Percentiles rank a stretch among this genome's conserved stretches.
phyloP scores from a whole-genome alignment of 805 yeast species.

The Allodekkera sacchari region DNA sequence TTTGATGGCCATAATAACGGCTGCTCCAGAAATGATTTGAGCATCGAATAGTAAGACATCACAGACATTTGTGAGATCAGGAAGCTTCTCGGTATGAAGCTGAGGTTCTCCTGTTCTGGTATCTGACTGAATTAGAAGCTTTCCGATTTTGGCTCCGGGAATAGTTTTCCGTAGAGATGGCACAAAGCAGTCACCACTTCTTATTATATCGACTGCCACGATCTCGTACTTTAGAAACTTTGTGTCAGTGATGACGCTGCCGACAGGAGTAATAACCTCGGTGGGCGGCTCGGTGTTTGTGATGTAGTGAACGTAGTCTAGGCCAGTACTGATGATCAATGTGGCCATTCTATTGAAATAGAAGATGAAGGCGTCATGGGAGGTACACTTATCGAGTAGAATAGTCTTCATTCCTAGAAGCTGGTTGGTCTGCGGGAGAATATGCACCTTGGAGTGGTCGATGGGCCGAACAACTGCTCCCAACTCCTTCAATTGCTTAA shows the following conservation, averaged over 20 bases:
- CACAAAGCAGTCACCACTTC: constrained; percentile 93
- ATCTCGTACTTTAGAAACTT: constrained; percentile 35
- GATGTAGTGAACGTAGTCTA: constrained; percentile 45
- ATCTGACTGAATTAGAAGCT: constrained; percentile 81
- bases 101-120: constrained; percentile 90
- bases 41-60: constrained; percentile 73
- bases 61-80: constrained; percentile 28
- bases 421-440: constrained; percentile 53
- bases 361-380: constrained; percentile 74
- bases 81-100: constrained; percentile 73
- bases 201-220: constrained; percentile 68
- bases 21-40: constrained; percentile 87
- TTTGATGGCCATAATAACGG: constrained; percentile 89
- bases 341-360: constrained; percentile 79
- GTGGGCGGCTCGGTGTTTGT: constrained; percentile 22
- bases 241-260: constrained; percentile 19
- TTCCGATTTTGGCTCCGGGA: constrained; percentile 76
- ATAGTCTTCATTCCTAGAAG: constrained; percentile 64
- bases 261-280: constrained; percentile 34
- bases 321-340: constrained; percentile 57
- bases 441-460: constrained; percentile 25
- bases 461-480: constrained; percentile 33
- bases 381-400: constrained; percentile 45
- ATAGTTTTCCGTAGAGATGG: constrained; percentile 65
- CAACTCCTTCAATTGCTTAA: constrained; percentile 51